A percentile compares a stretch with the other conserved stretches of the same genome.
phyloP scores from a whole-genome alignment of 768 basidiomycete species.

The Pholiota conissans region DNA sequence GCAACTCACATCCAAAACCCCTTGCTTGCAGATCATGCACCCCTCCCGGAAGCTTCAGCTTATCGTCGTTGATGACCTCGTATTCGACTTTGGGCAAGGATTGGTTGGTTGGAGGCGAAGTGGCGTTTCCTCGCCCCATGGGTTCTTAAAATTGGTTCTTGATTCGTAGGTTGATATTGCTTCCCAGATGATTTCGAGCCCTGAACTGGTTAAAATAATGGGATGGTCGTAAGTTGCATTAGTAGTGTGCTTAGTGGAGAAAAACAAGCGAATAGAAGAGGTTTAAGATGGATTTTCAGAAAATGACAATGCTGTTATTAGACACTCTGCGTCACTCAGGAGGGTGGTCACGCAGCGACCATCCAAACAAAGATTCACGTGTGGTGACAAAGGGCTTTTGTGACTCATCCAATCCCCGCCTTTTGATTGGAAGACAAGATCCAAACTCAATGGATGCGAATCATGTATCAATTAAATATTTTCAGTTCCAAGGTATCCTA shows the following conservation, averaged over 20 bases:
- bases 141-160: background rate
- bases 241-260: background rate
- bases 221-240: background rate
- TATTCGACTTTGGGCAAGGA: slow-evolving; percentile 69
- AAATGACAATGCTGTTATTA: slow-evolving; percentile 23
- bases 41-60: slow-evolving; percentile 58
- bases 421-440: too few relatives aligned
- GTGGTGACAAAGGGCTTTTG: background rate
- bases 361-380: background rate
- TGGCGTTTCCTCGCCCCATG: slow-evolving; percentile 40
- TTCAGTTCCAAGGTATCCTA: background rate
- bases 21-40: slow-evolving; percentile 63
- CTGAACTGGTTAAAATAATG: background rate
- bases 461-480: background rate
- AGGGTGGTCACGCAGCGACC: background rate
- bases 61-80: slow-evolving; percentile 63
- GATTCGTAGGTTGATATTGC: background rate
- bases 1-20: slow-evolving; percentile 71
- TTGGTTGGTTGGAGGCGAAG: slow-evolving; percentile 27
- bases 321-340: slow-evolving; percentile 2
- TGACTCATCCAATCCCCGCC: background rate
- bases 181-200: background rate
- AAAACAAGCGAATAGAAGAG: background rate
- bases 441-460: too few relatives aligned
- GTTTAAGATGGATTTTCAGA: slow-evolving; percentile 15